Percentiles rank a stretch among this genome's conserved stretches.
Evolutionary conservation across 1,284 basidiomycete genomes (phyloP).

Genomic region (Ustilago loliicola): DNA sequence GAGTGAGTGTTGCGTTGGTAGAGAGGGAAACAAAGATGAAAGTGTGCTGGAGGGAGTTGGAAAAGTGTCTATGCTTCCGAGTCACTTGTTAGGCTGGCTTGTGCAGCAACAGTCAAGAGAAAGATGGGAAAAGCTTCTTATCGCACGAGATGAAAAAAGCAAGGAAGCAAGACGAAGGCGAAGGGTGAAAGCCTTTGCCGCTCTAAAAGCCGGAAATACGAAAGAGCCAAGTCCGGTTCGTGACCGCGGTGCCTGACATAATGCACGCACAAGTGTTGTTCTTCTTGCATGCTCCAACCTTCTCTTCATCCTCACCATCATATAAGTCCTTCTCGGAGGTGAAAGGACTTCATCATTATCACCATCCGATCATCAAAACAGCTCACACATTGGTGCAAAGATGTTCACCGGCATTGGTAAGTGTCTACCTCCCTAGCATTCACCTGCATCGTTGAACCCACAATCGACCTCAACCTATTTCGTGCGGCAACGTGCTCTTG

Average conservation of each 20-base stretch:
- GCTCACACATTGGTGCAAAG: not conserved
- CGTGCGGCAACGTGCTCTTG: not conserved
- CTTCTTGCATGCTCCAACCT: not conserved
- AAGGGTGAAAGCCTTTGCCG: slow-evolving; percentile 13
- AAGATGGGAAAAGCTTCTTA: slow-evolving; percentile 25
- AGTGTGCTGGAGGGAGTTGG: not conserved
- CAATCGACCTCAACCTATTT: not conserved
- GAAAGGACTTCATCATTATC: too few species aligned
- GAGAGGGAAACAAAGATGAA: not conserved
- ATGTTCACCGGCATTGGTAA: slow-evolving; percentile 66
- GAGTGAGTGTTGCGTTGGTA: not conserved
- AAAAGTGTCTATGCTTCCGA: not conserved
- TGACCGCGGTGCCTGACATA: slow-evolving; percentile 41
- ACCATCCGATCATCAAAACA: not conserved
- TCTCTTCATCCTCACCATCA: not conserved
- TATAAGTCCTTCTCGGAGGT: not conserved
- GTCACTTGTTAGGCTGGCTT: slow-evolving; percentile 22
- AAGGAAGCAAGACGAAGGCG: not conserved
- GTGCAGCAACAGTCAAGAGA: slow-evolving; percentile 9
- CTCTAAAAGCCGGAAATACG: slow-evolving; percentile 28
- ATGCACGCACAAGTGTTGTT: slow-evolving; percentile 2
- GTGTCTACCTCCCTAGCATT: not conserved
- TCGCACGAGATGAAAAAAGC: slow-evolving; percentile 26
- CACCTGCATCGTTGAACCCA: too few species aligned
- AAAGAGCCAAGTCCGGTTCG: slow-evolving; percentile 8